Base-by-base conservation (phyloP, 768 basidiomycete genomes). In the Phaeotremella skinneri region DNA sequence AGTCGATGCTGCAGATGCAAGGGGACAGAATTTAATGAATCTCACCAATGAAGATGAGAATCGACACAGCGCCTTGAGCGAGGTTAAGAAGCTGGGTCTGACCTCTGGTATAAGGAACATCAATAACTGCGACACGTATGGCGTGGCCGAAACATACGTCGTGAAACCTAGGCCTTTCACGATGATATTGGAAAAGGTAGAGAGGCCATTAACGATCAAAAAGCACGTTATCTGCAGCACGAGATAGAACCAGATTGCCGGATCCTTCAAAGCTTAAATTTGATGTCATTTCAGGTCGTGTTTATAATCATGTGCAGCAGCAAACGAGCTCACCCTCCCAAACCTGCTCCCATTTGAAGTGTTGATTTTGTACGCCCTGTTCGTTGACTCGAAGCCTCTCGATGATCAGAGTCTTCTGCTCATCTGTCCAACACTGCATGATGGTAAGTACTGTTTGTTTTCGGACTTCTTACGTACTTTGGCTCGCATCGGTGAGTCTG, bases 171-270 rank as follows among this genome's bases (percentile, higher is more conserved):
- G 52, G 29, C 52, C 52, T 26, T 76, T 81, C 49, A 83, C 62
- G 57, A 83, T 82, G 58, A 84, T 80, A 62, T 83, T 83, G n/a
- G 80, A 79, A 69, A 82, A 84, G 1, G 81, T 81, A 14, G 81
- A 81, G 30, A 83, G 66, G 0, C 82, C 82, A 49, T 81, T 80
- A 11, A 81, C 80, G 25, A 81, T 80, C 42, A 83, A 69, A 5
- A 79, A 81, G 62, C 82, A 81, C 14, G 81, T 79, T 59, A 82
- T 80, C 2, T 81, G 81, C n/a, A 82, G 78, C 23, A 83, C 50
- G 5, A 79, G 76, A 52, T 82, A 76, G 5, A 78, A 72, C 81
- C 82, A 82, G 6, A 82, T 80, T 16, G 78, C 80, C 0, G 79
- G 78, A 59, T 84, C 83, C 29, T 64, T 72, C 54, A 81, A 56